These are phyloP conservation scores for Rhodofomes roseus DNA, from an alignment of 1,284 basidiomycete genomes.

Conservation along the genomic window DNA sequence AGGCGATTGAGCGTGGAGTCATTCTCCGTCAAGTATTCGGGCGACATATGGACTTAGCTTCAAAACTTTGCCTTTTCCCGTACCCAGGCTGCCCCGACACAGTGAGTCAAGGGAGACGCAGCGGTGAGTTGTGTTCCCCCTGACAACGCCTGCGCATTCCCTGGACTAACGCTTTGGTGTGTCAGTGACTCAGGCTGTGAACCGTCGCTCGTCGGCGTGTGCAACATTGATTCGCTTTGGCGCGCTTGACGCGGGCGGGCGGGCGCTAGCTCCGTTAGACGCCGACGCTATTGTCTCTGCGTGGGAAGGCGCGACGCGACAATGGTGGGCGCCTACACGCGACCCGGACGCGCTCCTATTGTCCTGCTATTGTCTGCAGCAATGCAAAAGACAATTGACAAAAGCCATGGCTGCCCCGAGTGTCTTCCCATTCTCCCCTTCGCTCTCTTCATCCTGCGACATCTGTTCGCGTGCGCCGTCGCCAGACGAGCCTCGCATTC, in stretches of 20 bases:
- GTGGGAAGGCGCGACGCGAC: slow-evolving; percentile 15
- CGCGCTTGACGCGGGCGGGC: neutral
- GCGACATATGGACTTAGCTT: no score
- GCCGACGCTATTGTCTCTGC: slow-evolving; percentile 12
- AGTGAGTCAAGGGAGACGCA: neutral
- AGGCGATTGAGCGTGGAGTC: no score
- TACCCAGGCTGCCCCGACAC: neutral
- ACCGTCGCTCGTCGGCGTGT: neutral
- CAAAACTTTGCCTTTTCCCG: no score
- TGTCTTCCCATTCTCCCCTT: slow-evolving; percentile 15
- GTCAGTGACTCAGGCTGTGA: neutral
- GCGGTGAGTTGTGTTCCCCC: neutral
- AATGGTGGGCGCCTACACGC: slow-evolving; percentile 14
- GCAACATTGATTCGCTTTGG: neutral
- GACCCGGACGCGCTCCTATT: slow-evolving; percentile 2
- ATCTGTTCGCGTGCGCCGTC: slow-evolving; percentile 27
- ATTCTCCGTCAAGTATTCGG: no score
- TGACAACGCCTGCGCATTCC: neutral
- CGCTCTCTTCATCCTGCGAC: slow-evolving; percentile 18
- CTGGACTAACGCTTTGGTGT: neutral
- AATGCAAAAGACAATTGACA: slow-evolving; percentile 24
- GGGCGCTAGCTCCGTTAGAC: neutral
- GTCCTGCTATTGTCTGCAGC: slow-evolving; percentile 8
- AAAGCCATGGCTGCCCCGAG: slow-evolving; percentile 26
- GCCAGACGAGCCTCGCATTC: slow-evolving; percentile 31